A percentile compares a stretch with the other conserved stretches of the same genome.
These are phyloP conservation scores for Cladophialophora exuberans DNA, from an alignment of 2,329 filamentous ascomycete genomes.

Conservation along the genomic window DNA sequence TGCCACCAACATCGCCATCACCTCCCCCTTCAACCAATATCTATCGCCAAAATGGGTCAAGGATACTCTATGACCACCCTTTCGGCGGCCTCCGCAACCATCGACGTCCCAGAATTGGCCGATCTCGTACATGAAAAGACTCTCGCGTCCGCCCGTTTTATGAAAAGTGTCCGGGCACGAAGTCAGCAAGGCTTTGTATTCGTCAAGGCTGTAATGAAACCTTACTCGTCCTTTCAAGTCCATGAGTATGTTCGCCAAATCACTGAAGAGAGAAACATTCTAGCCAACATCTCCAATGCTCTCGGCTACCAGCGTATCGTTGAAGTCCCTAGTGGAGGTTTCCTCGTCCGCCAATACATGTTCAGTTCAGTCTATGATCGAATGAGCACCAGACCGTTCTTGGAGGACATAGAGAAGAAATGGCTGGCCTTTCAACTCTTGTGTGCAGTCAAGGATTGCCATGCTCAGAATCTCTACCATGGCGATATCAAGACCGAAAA, in stretches of 20 bases:
- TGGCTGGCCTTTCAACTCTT: conserved; percentile 97
- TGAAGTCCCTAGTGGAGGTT: conserved; percentile 89
- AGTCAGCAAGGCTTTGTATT: conserved; percentile 90
- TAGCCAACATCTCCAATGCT: conserved; percentile 87
- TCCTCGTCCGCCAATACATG: conserved; percentile 90
- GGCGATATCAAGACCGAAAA: conserved; percentile 99
- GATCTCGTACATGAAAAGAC: conserved; percentile 92
- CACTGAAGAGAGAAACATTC: conserved; percentile 75
- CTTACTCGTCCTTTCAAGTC: conserved; percentile 79
- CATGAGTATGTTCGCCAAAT: conserved; percentile 78
- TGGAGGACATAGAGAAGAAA: conserved; percentile 98
- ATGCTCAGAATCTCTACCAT: conserved; percentile 85
- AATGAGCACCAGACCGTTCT: conserved; percentile 88
- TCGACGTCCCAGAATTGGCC: conserved; percentile 88
- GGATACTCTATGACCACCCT: conserved; percentile 92
- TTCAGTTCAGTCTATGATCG: conserved; percentile 98
- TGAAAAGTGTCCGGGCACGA: conserved; percentile 92
- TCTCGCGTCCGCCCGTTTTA: conserved; percentile 87
- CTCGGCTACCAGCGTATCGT: conserved; percentile 87
- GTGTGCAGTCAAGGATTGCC: conserved; percentile 89
- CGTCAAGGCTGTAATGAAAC: conserved; percentile 93
- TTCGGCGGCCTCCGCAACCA: conserved; percentile 86
- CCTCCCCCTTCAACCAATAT: background rate
- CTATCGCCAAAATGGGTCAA: conserved; percentile 75
- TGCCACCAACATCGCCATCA: background rate